Conservation (phyloP, 106 monocot genomes). For the Acanthochlamys bracteata region DNA sequence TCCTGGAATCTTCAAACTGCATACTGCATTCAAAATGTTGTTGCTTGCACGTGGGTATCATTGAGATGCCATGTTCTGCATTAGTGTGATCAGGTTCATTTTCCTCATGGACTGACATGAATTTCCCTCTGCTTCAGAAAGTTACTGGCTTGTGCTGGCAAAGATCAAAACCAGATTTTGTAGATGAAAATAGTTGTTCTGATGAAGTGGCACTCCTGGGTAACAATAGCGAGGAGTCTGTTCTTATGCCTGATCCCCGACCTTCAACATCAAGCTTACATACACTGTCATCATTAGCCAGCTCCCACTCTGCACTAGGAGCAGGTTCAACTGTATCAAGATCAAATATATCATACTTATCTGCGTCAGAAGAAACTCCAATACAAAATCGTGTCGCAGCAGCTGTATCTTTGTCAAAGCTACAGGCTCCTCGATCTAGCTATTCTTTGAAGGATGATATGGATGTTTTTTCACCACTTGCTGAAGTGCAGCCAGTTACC, state of each 20-base stretch:
- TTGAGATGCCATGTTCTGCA: too few species aligned
- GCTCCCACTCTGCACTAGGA: constrained; percentile 31
- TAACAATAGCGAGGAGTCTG: constrained; percentile 67
- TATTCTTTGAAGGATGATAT: constrained; percentile 86
- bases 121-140: constrained; percentile 32
- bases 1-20: too few species aligned
- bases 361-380: constrained; percentile 58
- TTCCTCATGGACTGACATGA: too few species aligned
- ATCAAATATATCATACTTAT: constrained; percentile 17
- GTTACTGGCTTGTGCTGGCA: constrained; percentile 94
- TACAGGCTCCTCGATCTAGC: constrained; percentile 48
- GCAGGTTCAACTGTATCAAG: constrained; percentile 25
- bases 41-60: too few species aligned
- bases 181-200: constrained; percentile 66
- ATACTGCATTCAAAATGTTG: too few species aligned
- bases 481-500: constrained; percentile 92
- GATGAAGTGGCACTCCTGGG: constrained; percentile 86
- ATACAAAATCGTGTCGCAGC: constrained; percentile 28
- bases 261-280: constrained; percentile 51
- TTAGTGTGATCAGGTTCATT: too few species aligned
- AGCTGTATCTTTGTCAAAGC: constrained; percentile 53
- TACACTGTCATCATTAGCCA: constrained; percentile 17
- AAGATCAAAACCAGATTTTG: constrained; percentile 70
- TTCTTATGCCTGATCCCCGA: constrained; percentile 95
- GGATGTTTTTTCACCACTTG: constrained; percentile 98